Base-by-base conservation (phyloP, 495 filamentous ascomycete genomes). In the Niebla homalea region DNA sequence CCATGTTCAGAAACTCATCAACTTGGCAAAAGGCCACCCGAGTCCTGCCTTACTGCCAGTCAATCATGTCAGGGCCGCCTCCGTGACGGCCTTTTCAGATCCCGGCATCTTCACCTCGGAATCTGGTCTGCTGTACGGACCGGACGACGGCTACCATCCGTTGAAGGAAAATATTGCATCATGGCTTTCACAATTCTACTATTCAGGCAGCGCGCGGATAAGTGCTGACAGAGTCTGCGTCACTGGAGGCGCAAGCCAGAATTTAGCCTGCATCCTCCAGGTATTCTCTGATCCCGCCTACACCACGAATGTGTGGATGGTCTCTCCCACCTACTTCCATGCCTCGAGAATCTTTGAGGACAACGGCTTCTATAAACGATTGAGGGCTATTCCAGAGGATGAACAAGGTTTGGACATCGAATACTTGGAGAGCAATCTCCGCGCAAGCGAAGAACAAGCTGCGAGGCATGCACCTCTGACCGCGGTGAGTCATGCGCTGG, bases 261-360 rank as follows among this genome's bases (percentile, higher is more conserved):
- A 78, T 57, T 64, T 94, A 7, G 84, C 81, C 1, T 80, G 74
- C 53, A 64, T 89, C 3, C 67, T 96, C 23, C 73, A 79, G 57
- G 77, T 79, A 16, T 94, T 83, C 53, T 84, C 87, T 0, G 88
- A 93, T 59, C 84, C 87, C 0, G 61, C 69, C 2, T 84, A 81
- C 57, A 94, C 89, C 15, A 70, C 75, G 38, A 76, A 73, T 56
- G 76, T 93, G 20, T 94, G 87, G 82, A 70, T 85, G 64, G 79
- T 87, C 0, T 77, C 80, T 37, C 89, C 89, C 26, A 81, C 81
- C 18, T 96, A 94, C 58, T 83, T 81, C 59, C 69, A 92, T 10
- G 87, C 81, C 0, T 82, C 80, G 59, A 73, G 78, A 5, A 83
- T 92, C 35, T 86, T 96, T 58, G 78, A 84, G 54, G 89, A 94